Evolutionary conservation across 2,329 filamentous ascomycete genomes (phyloP).

Genomic region (Magnaporthiopsis rhizophila): DNA sequence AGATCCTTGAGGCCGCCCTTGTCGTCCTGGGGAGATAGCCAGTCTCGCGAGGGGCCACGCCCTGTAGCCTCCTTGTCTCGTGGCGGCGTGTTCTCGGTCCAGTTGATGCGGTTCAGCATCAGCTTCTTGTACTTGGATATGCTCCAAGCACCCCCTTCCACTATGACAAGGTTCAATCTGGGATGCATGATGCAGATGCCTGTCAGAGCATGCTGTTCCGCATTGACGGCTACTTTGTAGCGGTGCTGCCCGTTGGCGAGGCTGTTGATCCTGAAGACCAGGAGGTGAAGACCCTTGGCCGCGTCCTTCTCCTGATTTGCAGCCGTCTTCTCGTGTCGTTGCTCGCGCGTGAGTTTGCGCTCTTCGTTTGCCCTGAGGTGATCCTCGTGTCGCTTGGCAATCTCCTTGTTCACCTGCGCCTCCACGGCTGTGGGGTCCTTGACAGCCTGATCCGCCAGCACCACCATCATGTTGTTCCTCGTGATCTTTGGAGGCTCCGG

Average conservation of each 20-base stretch:
- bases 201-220: constrained; percentile 78
- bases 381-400: constrained; percentile 72
- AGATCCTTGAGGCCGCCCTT: constrained; percentile 73
- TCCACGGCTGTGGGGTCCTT: constrained; percentile 97
- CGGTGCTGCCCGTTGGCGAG: constrained; percentile 90
- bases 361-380: constrained; percentile 76
- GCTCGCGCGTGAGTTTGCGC: constrained; percentile 80
- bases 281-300: constrained; percentile 72
- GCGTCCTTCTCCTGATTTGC: constrained; percentile 82
- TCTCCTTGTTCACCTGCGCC: constrained; percentile 85
- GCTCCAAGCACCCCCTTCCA: constrained; percentile 81
- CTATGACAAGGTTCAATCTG: constrained; percentile 78
- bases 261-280: constrained; percentile 83
- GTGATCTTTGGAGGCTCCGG: constrained; percentile 94
- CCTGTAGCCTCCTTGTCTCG: constrained; percentile 48
- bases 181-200: constrained; percentile 91
- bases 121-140: constrained; percentile 84
- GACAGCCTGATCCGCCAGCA: constrained; percentile 82
- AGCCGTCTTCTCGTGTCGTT: constrained; percentile 75
- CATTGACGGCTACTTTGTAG: constrained; percentile 88
- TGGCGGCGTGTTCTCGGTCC: constrained; percentile 79
- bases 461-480: constrained; percentile 95
- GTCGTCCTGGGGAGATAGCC: constrained; percentile 74
- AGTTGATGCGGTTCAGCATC: constrained; percentile 89
- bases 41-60: constrained; percentile 56